Base-by-base conservation (phyloP, 139 green algal genomes). In the Spirogloea muscicola region DNA sequence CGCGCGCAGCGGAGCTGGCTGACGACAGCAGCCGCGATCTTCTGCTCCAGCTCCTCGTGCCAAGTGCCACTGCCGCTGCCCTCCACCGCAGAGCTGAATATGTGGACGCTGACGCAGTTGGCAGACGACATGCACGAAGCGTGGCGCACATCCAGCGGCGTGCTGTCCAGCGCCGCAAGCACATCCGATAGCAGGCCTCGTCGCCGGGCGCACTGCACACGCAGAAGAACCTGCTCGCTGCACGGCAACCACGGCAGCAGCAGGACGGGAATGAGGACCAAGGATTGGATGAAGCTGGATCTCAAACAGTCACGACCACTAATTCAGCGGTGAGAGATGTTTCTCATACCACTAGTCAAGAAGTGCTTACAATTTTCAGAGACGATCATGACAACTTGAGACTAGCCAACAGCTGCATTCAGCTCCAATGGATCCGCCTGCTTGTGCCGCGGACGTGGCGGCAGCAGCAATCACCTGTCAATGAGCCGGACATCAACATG, bases 171-270 rank as follows among this genome's bases (percentile, higher is more conserved):
- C 37, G 59, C 59, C 43, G 59, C n/a, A 29, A 29, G 33, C 13
- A 68, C 13, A 3, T 68, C 59, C 18, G 42, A 3, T 31, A 68
- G 59, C 41, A 68, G 59, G 4, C 59, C 59, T 7, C 27, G 9
- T 7, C 59, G 41, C 59, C 18, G 41, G 33, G 13, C 29, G 18
- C 59, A 57, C 10, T 58, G 10, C 9, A 68, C 4, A 34, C 43
- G 41, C 59, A 68, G 33, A 29, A 68, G 10, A 21, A 40, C 29
- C 59, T 42, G 59, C 27, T 62, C 52, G 6, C 18, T 36, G 42
- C 46, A 29, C 59, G 10, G 18, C 41, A 29, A 3, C 5, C 43
- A 51, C 18, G 41, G 33, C 13, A 58, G 43, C 43, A 25, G 10
- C 43, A 51, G 10, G 43, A 25, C 43, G 10, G 43, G 10, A 10